A percentile compares a stretch with the other conserved stretches of the same genome.
phyloP scores from a whole-genome alignment of 2,329 filamentous ascomycete species.

The Colletotrichum costaricense region DNA sequence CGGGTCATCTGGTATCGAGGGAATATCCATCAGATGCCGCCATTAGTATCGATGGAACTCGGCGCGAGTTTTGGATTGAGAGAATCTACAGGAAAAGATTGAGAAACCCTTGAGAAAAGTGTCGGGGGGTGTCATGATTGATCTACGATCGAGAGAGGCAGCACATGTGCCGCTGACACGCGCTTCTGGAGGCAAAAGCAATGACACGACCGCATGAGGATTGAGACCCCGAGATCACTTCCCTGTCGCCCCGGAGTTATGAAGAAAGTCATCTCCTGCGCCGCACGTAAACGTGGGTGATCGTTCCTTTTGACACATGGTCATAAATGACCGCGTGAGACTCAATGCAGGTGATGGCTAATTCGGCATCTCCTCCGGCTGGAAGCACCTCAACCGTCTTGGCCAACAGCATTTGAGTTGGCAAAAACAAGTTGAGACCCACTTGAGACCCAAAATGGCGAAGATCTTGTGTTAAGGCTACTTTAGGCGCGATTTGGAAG shows the following conservation, averaged over 20 bases:
- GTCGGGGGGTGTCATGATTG: not conserved
- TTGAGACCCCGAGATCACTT: not conserved
- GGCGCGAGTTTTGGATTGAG: not conserved
- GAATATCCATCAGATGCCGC: slow-evolving; percentile 6
- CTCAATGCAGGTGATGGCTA: not conserved
- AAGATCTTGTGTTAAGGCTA: not conserved
- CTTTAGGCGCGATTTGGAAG: not conserved
- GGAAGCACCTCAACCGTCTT: not conserved
- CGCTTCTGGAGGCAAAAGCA: not conserved
- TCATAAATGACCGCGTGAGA: not conserved
- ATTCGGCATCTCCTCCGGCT: not conserved
- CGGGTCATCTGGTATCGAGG: slow-evolving; percentile 11
- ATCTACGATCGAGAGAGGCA: not conserved
- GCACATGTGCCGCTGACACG: not conserved
- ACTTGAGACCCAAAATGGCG: not conserved
- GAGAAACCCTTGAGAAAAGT: not conserved
- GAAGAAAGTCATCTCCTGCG: not conserved
- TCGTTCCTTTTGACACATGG: not conserved
- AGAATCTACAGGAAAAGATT: not conserved
- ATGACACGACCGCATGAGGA: not conserved
- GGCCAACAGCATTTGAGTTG: not conserved
- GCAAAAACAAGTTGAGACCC: not conserved
- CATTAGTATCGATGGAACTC: slow-evolving; percentile 1
- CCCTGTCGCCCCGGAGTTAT: not conserved
- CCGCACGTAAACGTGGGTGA: not conserved